Base-by-base conservation (phyloP, 306 rosid genomes). In the Dalbergia cultrata region DNA sequence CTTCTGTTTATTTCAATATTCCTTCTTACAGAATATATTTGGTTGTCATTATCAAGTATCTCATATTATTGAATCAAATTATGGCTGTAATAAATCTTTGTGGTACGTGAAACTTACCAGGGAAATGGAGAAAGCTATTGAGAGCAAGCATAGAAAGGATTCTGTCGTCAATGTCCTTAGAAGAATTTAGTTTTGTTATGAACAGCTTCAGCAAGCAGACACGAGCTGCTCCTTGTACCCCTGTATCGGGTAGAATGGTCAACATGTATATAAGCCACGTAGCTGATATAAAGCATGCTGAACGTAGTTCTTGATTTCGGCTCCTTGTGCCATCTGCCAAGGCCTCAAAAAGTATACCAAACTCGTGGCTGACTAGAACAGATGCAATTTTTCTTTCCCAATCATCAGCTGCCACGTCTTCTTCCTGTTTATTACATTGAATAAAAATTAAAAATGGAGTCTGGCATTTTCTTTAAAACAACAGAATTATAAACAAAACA, bases 311-410 rank as follows among this genome's bases (percentile, higher is more conserved):
- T 76, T 84, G 82, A 76, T 62, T 47, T 88, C 82, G 87, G 81
- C 94, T 89, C 89, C 85, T 91, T 82, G 91, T 76, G 88, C 97
- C 94, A 85, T 95, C 94, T 34, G 97, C 97, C 72, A 95, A 84
- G 57, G 96, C 91, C 88, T 93, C 99, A 83, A 95, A 91, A 78
- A 93, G 67, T 83, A 90, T 80, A 69, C 98, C 97, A 82, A 89
- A 93, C 84, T 95, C 98, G 57, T 95, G 99, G 86, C 92, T 82
- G 68, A 86, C 95, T 72, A 95, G 80, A 73, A 85, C 93, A 80
- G 69, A 90, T 34, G 96, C 97, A 82, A 90, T 79, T 87, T 89
- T 95, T 83, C 89, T 91, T 89, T 95, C 99, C 99, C 98, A 95
- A 31, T 88, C 87, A 72, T 91, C 78, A 63, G 92, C 92, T 1